phyloP scores from a whole-genome alignment of 192 early-diverging fungal genomes.

The Backusella circina region DNA sequence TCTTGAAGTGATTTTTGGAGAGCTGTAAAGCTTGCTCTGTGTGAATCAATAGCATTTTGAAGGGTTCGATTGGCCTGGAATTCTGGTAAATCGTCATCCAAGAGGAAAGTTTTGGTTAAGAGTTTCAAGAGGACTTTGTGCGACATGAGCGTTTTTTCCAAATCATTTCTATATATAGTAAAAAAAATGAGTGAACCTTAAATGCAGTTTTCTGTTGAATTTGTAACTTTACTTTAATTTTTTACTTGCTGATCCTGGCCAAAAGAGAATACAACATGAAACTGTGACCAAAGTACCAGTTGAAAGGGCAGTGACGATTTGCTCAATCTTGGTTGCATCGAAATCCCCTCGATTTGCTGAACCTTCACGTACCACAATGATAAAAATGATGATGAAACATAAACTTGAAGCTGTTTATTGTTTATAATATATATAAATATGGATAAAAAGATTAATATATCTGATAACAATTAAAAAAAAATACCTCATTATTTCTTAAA shows the following conservation, averaged over 20 bases:
- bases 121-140: constrained; percentile 57
- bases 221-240: constrained; percentile 39
- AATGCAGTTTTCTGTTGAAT: neutral
- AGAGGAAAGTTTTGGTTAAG: constrained; percentile 60
- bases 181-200: neutral
- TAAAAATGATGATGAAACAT: constrained; percentile 50
- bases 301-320: constrained; percentile 38
- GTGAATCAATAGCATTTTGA: constrained; percentile 55
- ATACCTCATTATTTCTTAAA: neutral
- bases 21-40: constrained; percentile 57
- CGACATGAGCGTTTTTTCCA: constrained; percentile 51
- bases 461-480: neutral
- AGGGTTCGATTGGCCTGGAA: constrained; percentile 47
- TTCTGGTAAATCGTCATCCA: constrained; percentile 51
- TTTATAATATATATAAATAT: neutral
- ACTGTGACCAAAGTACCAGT: constrained; percentile 39
- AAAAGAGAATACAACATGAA: constrained; percentile 41
- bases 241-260: constrained; percentile 51
- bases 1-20: constrained; percentile 53
- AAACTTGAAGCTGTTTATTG: constrained; percentile 36
- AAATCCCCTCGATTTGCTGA: constrained; percentile 37
- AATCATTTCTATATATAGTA: constrained; percentile 40
- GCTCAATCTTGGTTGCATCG: constrained; percentile 35
- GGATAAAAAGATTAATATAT: neutral
- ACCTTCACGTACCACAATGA: constrained; percentile 48